Percentiles rank a stretch among this genome's conserved stretches.
These are phyloP conservation scores for Sugiyamaella pinicola DNA, from an alignment of 1,139 yeast species.

Conservation along the genomic window DNA sequence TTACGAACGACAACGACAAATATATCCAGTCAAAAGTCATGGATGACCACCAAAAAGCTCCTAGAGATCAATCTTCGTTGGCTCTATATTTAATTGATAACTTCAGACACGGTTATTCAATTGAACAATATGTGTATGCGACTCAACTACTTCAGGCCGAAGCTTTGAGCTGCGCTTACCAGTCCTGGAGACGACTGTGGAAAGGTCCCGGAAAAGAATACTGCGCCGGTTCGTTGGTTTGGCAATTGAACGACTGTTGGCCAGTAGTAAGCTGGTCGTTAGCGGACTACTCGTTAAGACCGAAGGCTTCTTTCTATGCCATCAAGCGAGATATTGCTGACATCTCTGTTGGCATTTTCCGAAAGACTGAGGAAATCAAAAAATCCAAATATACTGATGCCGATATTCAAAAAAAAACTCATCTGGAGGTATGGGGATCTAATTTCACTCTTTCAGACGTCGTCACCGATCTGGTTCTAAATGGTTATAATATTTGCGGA, in stretches of 20 bases:
- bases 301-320: conserved; percentile 49
- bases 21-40: conserved; percentile 47
- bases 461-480: neutral
- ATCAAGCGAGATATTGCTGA: conserved; percentile 47
- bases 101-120: conserved; percentile 38
- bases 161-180: conserved; percentile 48
- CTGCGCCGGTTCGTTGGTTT: conserved; percentile 49
- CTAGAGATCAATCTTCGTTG: conserved; percentile 48
- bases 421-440: conserved; percentile 24
- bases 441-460: conserved; percentile 38
- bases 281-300: conserved; percentile 39
- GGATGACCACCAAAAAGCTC: conserved; percentile 48
- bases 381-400: conserved; percentile 19
- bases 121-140: conserved; percentile 49
- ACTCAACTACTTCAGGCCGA: conserved; percentile 53
- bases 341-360: conserved; percentile 41
- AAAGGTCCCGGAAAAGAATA: conserved; percentile 40
- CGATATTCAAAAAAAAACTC: conserved; percentile 34
- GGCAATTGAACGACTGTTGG: conserved; percentile 57
- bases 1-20: conserved; percentile 42
- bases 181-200: conserved; percentile 51
- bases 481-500: conserved; percentile 8
- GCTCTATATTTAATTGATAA: conserved; percentile 49
- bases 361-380: conserved; percentile 3
- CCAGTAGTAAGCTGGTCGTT: conserved; percentile 52